Evolutionary conservation across 2,329 filamentous ascomycete species (phyloP), one percentile per base, ranked within the genome.

Genomic region (Scedosporium aurantiacum): DNA sequence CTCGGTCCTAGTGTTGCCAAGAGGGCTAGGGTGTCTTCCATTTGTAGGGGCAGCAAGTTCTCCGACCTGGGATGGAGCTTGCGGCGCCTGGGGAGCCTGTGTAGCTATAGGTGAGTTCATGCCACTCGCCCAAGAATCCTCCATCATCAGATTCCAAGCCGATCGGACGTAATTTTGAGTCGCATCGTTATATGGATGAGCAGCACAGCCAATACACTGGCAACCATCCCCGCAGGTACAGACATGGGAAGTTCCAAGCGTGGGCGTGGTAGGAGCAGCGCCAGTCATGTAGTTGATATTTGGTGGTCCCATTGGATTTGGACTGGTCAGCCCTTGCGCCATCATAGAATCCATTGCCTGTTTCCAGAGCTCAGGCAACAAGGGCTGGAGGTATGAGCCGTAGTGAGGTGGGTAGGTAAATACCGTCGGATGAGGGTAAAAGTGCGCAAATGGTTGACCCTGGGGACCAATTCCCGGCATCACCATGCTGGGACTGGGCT

Each of bases 141-240:
- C 73, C 63, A 67, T 66, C 73, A 76, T 76, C 60, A 67, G 73
- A 56, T 73, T 71, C 70, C 72, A 77, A 1, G 79, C 79, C 5
- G 79, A 80, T 59, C 78, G 74, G 2, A 85, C 76, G 62, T 78
- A 78, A 58, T 75, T 76, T 63, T 76, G 79, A 58, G 82, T 88
- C 23, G 84, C 82, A 6, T 82, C 77, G 65, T 89, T 89, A 67
- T 85, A 87, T 12, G 86, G 84, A 69, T 89, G 86, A 2, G 82
- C 82, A 4, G 84, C 78, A 68, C 87, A 90, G 10, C 85, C 86
- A 41, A 89, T 75, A 68, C 87, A 90, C 65, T 85, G 79, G 65
- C 87, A 90, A 28, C 75, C 75, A 60, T 86, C 82, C 21, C 87
- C 87, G 67, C 87, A 90, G 57, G 77, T 76, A 66, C 87, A 90